phyloP scores from a whole-genome alignment of 2,329 filamentous ascomycete species.

The Penicillium sp. region DNA sequence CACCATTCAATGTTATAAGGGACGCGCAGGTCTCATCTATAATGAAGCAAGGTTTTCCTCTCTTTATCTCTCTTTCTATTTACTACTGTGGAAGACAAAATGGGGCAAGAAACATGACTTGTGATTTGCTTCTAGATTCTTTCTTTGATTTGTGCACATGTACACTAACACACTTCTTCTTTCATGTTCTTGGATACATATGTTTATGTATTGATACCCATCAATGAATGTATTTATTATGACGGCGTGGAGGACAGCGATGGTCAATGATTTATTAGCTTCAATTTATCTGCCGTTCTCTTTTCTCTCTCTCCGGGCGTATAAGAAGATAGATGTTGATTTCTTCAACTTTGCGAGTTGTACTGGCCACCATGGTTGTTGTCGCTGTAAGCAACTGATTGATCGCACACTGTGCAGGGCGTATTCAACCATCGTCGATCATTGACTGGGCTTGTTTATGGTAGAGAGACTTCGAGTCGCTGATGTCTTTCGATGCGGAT shows the following conservation, averaged over 20 bases:
- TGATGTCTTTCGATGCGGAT: too few relatives aligned
- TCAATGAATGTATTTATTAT: conserved; percentile 9
- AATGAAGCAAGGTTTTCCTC: neutral
- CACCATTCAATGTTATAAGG: neutral
- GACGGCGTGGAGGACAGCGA: neutral
- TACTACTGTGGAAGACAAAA: neutral
- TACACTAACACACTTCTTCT: neutral
- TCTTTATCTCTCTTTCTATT: too few relatives aligned
- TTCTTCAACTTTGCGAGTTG: too few relatives aligned
- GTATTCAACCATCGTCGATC: too few relatives aligned
- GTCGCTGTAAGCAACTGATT: too few relatives aligned
- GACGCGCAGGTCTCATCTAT: neutral
- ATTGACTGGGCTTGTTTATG: too few relatives aligned
- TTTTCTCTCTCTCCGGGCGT: too few relatives aligned
- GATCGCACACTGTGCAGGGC: too few relatives aligned
- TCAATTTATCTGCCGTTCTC: too few relatives aligned
- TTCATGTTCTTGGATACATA: neutral
- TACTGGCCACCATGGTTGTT: too few relatives aligned
- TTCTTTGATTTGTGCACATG: neutral
- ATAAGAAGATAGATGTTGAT: too few relatives aligned
- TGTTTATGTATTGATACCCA: conserved; percentile 10
- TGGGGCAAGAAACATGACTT: neutral
- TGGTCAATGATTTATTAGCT: neutral
- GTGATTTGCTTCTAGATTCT: neutral
- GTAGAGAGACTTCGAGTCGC: too few relatives aligned